Conservation (phyloP, 2,329 filamentous ascomycete genomes). For the Apiospora rasikravindrae region DNA sequence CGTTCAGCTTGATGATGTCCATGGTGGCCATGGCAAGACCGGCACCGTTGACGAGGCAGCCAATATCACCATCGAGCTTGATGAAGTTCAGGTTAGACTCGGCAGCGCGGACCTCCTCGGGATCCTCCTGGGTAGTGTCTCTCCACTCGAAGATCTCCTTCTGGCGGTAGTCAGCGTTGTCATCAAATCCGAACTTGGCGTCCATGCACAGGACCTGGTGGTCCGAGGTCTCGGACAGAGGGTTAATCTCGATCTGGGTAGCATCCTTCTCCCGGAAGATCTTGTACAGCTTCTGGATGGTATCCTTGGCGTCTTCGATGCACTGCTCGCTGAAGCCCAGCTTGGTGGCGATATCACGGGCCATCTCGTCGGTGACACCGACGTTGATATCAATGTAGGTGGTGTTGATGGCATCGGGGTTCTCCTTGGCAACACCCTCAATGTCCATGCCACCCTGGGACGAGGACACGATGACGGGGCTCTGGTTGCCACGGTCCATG, state of each 20-base stretch:
- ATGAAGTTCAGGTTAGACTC: slow-evolving; percentile 98
- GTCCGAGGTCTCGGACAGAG: slow-evolving; percentile 95
- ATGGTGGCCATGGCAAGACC: slow-evolving; percentile 99
- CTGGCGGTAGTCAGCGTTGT: slow-evolving; percentile 98
- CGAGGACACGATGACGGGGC: slow-evolving; percentile 94
- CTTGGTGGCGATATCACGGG: slow-evolving; percentile 84
- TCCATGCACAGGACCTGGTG: slow-evolving; percentile 99
- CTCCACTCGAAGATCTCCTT: slow-evolving; percentile 95
- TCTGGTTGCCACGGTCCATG: slow-evolving; percentile 93
- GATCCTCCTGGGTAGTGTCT: slow-evolving; percentile 93
- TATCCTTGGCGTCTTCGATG: slow-evolving; percentile 91
- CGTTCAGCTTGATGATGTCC: slow-evolving; percentile 99
- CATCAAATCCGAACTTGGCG: slow-evolving; percentile 97
- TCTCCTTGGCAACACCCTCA: slow-evolving; percentile 97
- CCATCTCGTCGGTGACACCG: slow-evolving; percentile 95
- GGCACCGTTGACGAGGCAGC: slow-evolving; percentile 98
- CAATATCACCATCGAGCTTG: slow-evolving; percentile 99
- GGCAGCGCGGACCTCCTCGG: slow-evolving; percentile 96
- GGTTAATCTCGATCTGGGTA: slow-evolving; percentile 99
- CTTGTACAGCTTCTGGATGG: slow-evolving; percentile 98
- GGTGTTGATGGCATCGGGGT: slow-evolving; percentile 92
- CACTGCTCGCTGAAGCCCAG: slow-evolving; percentile 98
- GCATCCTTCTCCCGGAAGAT: slow-evolving; percentile 98
- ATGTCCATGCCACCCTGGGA: slow-evolving; percentile 99
- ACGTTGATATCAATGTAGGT: slow-evolving; percentile 92